A percentile compares a stretch with the other conserved stretches of the same genome.
phyloP scores from a whole-genome alignment of 106 monocot genomes.

The Phalaenopsis equestris region DNA sequence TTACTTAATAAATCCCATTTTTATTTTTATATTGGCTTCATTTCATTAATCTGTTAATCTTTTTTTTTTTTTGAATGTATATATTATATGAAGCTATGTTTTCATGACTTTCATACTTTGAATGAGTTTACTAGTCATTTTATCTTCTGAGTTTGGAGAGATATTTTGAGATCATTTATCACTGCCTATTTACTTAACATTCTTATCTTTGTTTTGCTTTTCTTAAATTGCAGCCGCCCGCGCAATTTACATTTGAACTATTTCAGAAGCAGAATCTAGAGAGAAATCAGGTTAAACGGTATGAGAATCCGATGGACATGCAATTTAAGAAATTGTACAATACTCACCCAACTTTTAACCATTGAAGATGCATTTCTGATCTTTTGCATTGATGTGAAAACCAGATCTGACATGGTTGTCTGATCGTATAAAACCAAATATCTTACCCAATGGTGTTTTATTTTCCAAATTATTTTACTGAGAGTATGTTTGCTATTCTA shows the following conservation, averaged over 20 bases:
- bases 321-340: slow-evolving; percentile 55
- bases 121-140: background rate
- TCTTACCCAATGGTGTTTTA: background rate
- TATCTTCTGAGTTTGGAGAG: background rate
- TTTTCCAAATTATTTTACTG: background rate
- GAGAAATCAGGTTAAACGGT: slow-evolving; percentile 21
- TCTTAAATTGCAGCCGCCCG: slow-evolving; percentile 25
- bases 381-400: background rate
- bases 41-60: background rate
- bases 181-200: background rate
- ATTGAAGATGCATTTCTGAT: slow-evolving; percentile 1
- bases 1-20: background rate
- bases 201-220: background rate
- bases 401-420: background rate
- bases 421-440: background rate
- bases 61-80: background rate
- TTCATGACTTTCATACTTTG: background rate
- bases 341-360: background rate
- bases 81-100: background rate
- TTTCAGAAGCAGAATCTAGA: slow-evolving; percentile 28
- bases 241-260: slow-evolving; percentile 22
- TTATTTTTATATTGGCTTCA: background rate
- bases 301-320: slow-evolving; percentile 28
- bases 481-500: background rate
- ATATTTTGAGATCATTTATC: background rate